A percentile compares a stretch with the other conserved stretches of the same genome.
phyloP scores from a whole-genome alignment of 345 rosid genomes.

The Rhodomyrtus tomentosa region DNA sequence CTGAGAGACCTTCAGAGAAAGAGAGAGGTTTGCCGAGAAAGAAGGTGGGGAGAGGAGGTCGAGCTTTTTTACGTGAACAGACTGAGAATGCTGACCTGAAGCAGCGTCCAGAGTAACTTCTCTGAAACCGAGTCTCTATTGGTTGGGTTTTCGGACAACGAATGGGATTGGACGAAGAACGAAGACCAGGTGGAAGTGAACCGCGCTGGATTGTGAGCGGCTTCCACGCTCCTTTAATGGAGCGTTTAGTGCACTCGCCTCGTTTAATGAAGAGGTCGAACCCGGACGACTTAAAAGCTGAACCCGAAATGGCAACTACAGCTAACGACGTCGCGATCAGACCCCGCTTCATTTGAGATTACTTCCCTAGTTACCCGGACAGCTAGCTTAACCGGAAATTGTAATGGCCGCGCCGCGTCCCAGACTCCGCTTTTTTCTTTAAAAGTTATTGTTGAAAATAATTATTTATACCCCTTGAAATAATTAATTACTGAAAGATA shows the following conservation, averaged over 20 bases:
- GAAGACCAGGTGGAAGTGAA: neutral
- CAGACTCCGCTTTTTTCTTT: neutral
- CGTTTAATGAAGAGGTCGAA: neutral
- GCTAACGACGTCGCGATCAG: neutral
- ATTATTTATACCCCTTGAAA: neutral
- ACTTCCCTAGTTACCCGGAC: neutral
- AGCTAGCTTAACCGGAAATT: too few relatives aligned
- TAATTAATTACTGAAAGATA: neutral
- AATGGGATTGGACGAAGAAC: neutral
- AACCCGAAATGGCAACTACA: neutral
- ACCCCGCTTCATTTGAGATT: neutral
- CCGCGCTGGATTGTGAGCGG: neutral
- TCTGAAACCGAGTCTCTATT: neutral
- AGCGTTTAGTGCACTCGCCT: neutral
- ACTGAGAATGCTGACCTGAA: neutral
- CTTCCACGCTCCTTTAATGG: neutral
- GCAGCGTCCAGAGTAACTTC: neutral
- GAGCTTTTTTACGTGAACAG: neutral
- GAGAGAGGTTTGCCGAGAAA: constrained; percentile 1
- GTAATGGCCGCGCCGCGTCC: too few relatives aligned
- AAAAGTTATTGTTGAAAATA: neutral
- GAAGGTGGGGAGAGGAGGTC: neutral
- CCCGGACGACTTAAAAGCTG: neutral
- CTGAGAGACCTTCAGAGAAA: constrained; percentile 5
- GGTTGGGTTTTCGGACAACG: neutral